These are phyloP conservation scores for Penicillium verhagenii DNA, from an alignment of 495 filamentous ascomycete genomes.

Conservation along the genomic window DNA sequence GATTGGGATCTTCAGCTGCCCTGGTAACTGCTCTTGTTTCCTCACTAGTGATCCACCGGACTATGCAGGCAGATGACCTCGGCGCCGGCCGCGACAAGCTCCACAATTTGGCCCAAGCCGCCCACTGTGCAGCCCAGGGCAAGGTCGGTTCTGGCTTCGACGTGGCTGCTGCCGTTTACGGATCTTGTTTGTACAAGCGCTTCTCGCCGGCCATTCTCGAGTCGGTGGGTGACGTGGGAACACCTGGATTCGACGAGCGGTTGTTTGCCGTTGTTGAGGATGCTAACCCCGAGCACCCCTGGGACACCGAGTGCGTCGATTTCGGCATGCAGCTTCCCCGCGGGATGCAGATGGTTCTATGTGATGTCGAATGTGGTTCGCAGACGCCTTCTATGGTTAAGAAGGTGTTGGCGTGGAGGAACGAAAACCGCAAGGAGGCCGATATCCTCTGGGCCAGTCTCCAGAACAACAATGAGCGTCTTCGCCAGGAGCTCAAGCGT, in stretches of 20 bases:
- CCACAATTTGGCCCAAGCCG: conserved; percentile 90
- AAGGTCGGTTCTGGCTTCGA: conserved; percentile 97
- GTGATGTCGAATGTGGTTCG: conserved; percentile 93
- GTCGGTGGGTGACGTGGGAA: conserved; percentile 60
- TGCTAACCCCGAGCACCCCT: conserved; percentile 47
- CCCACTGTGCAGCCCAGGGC: conserved; percentile 94
- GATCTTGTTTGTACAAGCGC: conserved; percentile 83
- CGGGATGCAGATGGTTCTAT: conserved; percentile 77
- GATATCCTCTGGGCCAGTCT: conserved; percentile 68
- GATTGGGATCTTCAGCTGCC: conserved; percentile 91
- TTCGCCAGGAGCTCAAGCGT: conserved; percentile 61
- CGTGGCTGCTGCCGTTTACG: conserved; percentile 90
- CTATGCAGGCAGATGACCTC: conserved; percentile 63
- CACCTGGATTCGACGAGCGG: conserved; percentile 61
- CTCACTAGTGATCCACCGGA: conserved; percentile 71
- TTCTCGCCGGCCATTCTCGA: conserved; percentile 80
- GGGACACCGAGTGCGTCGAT: conserved; percentile 77
- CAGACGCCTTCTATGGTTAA: conserved; percentile 94
- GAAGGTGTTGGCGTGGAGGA: conserved; percentile 80
- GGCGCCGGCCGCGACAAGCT: conserved; percentile 54
- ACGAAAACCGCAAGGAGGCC: conserved; percentile 63
- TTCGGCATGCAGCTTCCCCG: conserved; percentile 61
- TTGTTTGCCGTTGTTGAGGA: conserved; percentile 66
- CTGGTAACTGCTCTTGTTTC: conserved; percentile 89
- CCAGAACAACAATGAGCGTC: conserved; percentile 68